Evolutionary conservation across 2,329 filamentous ascomycete genomes (phyloP).

Genomic region (Paracoccidioides lutzii): DNA sequence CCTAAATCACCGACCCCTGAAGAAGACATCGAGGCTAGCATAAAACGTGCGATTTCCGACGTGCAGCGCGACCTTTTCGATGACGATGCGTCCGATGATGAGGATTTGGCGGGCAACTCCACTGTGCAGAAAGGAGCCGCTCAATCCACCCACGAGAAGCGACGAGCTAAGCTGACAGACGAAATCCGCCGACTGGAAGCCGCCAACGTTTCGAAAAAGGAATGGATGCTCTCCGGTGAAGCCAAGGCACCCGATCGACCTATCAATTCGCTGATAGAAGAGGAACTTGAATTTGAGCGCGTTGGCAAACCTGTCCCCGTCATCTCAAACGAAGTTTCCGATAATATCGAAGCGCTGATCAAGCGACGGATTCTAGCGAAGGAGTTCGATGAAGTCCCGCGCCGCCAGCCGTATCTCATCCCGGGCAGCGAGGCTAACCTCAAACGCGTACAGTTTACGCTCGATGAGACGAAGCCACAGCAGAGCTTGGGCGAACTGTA

Average conservation of each 20-base stretch:
- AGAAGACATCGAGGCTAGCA: conserved; percentile 43
- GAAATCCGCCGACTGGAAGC: conserved; percentile 88
- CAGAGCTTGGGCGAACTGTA: conserved; percentile 86
- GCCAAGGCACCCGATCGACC: conserved; percentile 71
- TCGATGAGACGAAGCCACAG: conserved; percentile 78
- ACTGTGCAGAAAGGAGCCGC: conserved; percentile 26
- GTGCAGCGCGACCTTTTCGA: conserved; percentile 87
- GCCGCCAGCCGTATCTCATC: conserved; percentile 59
- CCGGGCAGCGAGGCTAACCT: conserved; percentile 43
- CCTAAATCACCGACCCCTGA: conserved; percentile 17
- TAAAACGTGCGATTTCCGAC: conserved; percentile 72
- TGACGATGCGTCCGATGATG: conserved; percentile 43
- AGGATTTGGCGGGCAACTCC: conserved; percentile 51
- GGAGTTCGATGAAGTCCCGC: conserved; percentile 84
- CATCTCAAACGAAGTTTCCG: conserved; percentile 79
- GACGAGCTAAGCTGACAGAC: conserved; percentile 71
- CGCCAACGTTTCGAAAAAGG: conserved; percentile 73
- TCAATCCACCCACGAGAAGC: conserved; percentile 67
- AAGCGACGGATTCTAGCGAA: conserved; percentile 81
- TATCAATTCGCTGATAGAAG: conserved; percentile 79
- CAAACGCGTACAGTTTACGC: conserved; percentile 58
- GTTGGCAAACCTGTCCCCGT: conserved; percentile 89
- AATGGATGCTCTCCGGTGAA: conserved; percentile 86
- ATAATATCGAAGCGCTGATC: conserved; percentile 85
- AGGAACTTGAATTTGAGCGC: conserved; percentile 92